Base-by-base conservation (phyloP, 805 yeast species). In the Yarrowia sp. region DNA sequence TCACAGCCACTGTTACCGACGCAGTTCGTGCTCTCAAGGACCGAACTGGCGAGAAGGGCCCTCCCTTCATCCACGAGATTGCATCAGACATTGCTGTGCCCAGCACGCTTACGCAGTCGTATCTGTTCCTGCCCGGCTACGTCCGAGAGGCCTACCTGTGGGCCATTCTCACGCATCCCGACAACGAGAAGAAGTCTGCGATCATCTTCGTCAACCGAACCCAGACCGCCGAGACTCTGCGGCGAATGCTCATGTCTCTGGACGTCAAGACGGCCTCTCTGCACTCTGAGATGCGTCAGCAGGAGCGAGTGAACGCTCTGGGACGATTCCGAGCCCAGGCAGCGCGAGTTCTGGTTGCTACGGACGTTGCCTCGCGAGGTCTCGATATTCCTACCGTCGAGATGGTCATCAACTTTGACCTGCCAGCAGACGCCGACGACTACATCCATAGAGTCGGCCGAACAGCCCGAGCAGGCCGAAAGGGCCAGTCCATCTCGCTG, bases 301-400 rank as follows among this genome's bases (percentile, higher is more conserved):
- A 80, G 27, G 98, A 94, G 71, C 83, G 99, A 74, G 85, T 93
- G 22, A 90, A 89, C 72, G 89, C 97, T 0, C 77, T 94, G 62
- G 98, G 92, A 66, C 79, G 98, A 69, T 94, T 94, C 76, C 83
- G 93, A 69, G 97, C 98, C 0, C 88, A 89, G 62, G 97, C 97
- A 3, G 98, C 98, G 0, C 81, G 96, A 49, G 90, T 94, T 1
- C 76, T 94, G 62, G 86, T 94, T 16, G 97, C 98, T 7, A 94
- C 99, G 0, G 99, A 94, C 73, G 97, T 94, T 21, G 99, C 97
- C 2, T 86, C 97, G 27, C 84, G 99, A 82, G 99, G 99, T 73
- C 81, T 94, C 66, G 99, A 94, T 80, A 94, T 94, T 62, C 99
- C 98, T 10, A 80, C 84, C 8, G 99, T 94, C 3, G 93, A 86